Base-by-base conservation (phyloP, 371 early-diverging fungal species). In the Syncephalastrum contaminatum region DNA sequence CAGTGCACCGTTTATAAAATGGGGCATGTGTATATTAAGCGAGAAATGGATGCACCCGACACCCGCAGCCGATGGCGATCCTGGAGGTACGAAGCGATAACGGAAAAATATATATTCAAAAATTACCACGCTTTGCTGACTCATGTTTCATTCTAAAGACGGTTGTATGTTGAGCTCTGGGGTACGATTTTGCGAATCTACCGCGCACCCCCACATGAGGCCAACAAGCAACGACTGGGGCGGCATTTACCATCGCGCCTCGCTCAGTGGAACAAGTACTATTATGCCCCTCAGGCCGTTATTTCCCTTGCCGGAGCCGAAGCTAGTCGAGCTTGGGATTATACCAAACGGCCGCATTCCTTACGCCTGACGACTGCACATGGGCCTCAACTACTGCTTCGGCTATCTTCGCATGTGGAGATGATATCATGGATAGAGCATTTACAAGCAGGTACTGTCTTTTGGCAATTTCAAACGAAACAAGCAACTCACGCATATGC, bases 351-450 rank as follows among this genome's bases (percentile, higher is more conserved):
- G 20, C 72, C 72, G 0, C 62, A 72, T 40, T 54, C 60, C 7
- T 60, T 77, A 44, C 64, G 78, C 46, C 56, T 77, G 40, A 72
- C 60, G 4, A 63, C 64, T 30, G 62, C 56, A n/a, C 65, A 70
- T 54, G 75, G 75, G 1, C 75, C 75, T 5, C 78, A 77, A 43
- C 45, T 74, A 42, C 47, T 77, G 43, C 48, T 77, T 16, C 68
- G 70, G 24, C 40, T 70, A 39, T 47, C 64, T 30, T 57, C 72
- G 20, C 63, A 66, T 58, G 57, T 68, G 16, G 75, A 77, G 18
- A 73, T 77, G 68, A 61, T 72, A 53, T 70, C 72, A 51, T 77
- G 78, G 78, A 49, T 77, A 13, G 78, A 77, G 54, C 75, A 74
- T 54, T 56, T 77, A 8, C 78, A 77, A 72, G 70, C 78, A 51